Percentiles rank a stretch among this genome's conserved stretches.
Conservation (phyloP, 2,329 filamentous ascomycete genomes). For the Calonectria henricotiae region DNA sequence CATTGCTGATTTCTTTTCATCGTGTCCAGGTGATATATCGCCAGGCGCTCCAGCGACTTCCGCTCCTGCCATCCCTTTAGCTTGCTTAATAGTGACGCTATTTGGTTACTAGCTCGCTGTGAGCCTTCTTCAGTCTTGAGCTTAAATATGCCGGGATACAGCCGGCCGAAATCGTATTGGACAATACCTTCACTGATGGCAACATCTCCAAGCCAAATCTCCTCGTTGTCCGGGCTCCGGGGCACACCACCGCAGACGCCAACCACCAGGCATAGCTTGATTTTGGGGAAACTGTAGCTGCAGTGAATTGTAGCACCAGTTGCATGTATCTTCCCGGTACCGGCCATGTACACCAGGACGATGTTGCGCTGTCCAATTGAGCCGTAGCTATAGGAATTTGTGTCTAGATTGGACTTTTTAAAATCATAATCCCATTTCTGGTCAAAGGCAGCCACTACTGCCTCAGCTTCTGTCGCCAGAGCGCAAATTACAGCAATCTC, state of each 20-base stretch:
- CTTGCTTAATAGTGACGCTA: neutral
- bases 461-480: neutral
- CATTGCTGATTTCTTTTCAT: neutral
- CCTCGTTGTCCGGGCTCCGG: neutral
- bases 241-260: conserved; percentile 24
- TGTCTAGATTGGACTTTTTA: neutral
- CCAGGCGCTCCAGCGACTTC: neutral
- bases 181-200: conserved; percentile 24
- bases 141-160: conserved; percentile 1
- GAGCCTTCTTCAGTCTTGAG: neutral
- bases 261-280: conserved; percentile 7
- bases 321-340: conserved; percentile 7
- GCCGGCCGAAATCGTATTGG: conserved; percentile 20
- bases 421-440: neutral
- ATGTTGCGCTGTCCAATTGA: conserved; percentile 4
- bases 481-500: conserved; percentile 6
- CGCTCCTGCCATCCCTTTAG: neutral
- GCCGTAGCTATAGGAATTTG: neutral
- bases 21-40: neutral
- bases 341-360: conserved; percentile 14
- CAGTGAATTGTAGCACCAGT: neutral
- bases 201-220: conserved; percentile 28
- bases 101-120: neutral
- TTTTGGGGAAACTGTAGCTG: neutral
- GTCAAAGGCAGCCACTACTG: conserved; percentile 3